Base-by-base conservation (phyloP, 352 stramenopile species). In the Phytophthora ohioensis region DNA sequence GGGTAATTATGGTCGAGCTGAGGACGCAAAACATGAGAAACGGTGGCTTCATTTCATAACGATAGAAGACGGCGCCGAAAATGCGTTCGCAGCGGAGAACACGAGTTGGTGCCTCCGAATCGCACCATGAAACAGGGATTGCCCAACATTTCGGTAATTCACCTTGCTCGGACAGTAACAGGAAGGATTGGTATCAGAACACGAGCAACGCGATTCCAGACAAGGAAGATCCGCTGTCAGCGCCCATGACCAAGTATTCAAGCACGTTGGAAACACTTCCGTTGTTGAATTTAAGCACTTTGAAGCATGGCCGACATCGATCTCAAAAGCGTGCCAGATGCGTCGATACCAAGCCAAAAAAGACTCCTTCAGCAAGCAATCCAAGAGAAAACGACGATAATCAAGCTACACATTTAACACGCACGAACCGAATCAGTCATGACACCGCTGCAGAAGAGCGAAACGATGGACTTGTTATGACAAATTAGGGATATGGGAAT, bases 1-100 rank as follows among this genome's bases (percentile, higher is more conserved):
- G 21, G 32, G 27, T 67, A 61, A 61, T 61, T 31, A 61, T 67
- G 49, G 48, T 21, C 2, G 21, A 46, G 31, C 31, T 41, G 41
- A 30, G 13, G 32, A 54, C 27, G 12, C 12, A 17, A 10, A 42
- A 54, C 6, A 13, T 53, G 10, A 41, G 21, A 34, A 34, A 62
- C 31, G 39, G 55, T 47, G 35, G 3, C 11, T 7, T 39, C 7
- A 39, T 39, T 39, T 7, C 35, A 39, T 39, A 39, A 39, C 35
- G 43, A 49, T 4, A 31, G 43, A 30, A 49, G 13, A 32, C 7
- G 9, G 5, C 9, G 8, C 2, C 3, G 3, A 52, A 39, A 35
- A 57, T 46, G 34, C 15, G 32, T 32, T 15, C 5, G 7, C 49
- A 43, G 17, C 7, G 32, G 10, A 57, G 51, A 35, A 41, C 17